phyloP scores from a whole-genome alignment of 2,329 filamentous ascomycete species.

The Colletotrichum cuscutae region DNA sequence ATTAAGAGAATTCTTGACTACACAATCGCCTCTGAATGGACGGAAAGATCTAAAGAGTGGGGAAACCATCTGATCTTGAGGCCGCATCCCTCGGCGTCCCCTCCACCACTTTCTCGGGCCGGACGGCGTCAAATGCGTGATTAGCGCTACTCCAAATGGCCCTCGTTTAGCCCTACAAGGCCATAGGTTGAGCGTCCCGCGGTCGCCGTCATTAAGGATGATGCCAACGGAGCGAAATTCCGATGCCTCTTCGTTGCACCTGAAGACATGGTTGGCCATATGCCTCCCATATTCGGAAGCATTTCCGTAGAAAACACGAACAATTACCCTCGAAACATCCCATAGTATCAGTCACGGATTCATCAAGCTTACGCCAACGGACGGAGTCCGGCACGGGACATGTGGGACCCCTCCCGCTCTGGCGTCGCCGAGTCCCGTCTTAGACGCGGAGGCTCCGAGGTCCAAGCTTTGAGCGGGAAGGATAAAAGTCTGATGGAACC shows the following conservation, averaged over 20 bases:
- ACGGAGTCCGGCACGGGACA: slow-evolving; percentile 18
- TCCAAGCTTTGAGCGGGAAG: neutral
- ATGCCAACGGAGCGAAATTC: neutral
- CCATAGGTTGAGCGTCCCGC: neutral
- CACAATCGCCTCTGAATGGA: neutral
- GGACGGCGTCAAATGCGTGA: neutral
- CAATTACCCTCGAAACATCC: neutral
- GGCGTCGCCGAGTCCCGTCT: slow-evolving; percentile 7
- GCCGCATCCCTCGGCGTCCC: neutral
- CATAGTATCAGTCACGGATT: neutral
- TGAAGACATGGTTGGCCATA: neutral
- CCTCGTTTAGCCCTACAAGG: slow-evolving; percentile 12
- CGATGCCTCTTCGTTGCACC: neutral
- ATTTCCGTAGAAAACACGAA: neutral
- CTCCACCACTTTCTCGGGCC: slow-evolving; percentile 6
- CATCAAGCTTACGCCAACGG: slow-evolving; percentile 10
- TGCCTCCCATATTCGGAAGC: neutral
- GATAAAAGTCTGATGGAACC: slow-evolving; percentile 1
- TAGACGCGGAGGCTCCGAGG: neutral
- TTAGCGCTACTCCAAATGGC: neutral
- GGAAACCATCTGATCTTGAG: neutral
- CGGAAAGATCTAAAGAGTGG: slow-evolving; percentile 2
- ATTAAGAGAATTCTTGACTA: neutral
- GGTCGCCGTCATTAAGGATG: neutral
- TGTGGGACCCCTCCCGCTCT: slow-evolving; percentile 2